Evolutionary conservation across 108 stramenopile genomes (phyloP).

Genomic region (Cyclotella atomus): DNA sequence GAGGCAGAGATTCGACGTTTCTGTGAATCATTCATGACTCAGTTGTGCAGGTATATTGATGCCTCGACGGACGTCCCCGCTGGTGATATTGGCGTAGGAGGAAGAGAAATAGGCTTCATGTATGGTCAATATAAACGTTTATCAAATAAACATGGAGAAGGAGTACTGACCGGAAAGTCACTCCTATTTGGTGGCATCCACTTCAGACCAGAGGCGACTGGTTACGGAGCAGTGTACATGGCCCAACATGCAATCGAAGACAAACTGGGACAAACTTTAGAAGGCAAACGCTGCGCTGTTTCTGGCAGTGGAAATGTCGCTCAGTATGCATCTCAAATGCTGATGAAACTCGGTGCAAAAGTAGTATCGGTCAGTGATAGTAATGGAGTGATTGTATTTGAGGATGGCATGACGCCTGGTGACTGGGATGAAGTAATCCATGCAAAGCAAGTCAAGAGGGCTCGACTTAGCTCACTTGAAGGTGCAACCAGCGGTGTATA

Average conservation of each 20-base stretch:
- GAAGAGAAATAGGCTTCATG: constrained; percentile 82
- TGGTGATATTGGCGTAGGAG: constrained; percentile 89
- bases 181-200: constrained; percentile 67
- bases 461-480: constrained; percentile 54
- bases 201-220: constrained; percentile 79
- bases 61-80: constrained; percentile 85
- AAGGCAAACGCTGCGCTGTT: constrained; percentile 69
- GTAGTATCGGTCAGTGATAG: constrained; percentile 92
- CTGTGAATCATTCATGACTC: constrained; percentile 85
- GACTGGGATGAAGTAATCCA: constrained; percentile 57
- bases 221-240: constrained; percentile 79
- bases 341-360: constrained; percentile 69
- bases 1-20: constrained; percentile 80
- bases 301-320: constrained; percentile 80
- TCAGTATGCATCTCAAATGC: constrained; percentile 66
- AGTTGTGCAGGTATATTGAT: constrained; percentile 66
- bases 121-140: constrained; percentile 83
- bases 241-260: constrained; percentile 71
- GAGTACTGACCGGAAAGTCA: constrained; percentile 79
- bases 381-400: constrained; percentile 71
- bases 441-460: constrained; percentile 63
- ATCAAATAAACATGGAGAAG: constrained; percentile 70
- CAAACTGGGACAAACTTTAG: constrained; percentile 39
- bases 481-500: constrained; percentile 48
- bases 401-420: constrained; percentile 66